These are phyloP conservation scores for Hibiscus tridactylites DNA, from an alignment of 345 rosid genomes.

Conservation along the genomic window DNA sequence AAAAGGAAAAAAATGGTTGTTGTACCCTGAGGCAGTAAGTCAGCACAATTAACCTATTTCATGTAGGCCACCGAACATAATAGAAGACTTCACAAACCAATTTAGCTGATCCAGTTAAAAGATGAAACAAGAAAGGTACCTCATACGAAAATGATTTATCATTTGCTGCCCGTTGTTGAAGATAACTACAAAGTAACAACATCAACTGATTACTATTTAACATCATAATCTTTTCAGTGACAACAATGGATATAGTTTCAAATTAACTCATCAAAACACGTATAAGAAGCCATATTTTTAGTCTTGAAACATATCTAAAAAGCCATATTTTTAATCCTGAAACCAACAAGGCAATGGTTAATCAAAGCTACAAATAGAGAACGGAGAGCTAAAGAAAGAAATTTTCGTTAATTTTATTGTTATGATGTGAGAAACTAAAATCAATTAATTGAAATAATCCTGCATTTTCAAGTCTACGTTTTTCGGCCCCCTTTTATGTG, in stretches of 20 bases:
- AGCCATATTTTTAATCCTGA: background rate
- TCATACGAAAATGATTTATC: conserved; percentile 84
- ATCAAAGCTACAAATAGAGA: background rate
- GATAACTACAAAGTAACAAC: conserved; percentile 58
- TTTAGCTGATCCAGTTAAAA: background rate
- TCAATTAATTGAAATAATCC: background rate
- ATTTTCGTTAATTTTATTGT: background rate
- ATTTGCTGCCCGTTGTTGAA: conserved; percentile 62
- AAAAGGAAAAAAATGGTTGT: background rate
- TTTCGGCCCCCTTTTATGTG: background rate
- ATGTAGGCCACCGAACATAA: background rate
- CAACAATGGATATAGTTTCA: background rate
- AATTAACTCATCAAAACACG: background rate
- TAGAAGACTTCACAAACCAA: background rate
- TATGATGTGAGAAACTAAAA: background rate
- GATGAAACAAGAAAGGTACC: conserved; percentile 34
- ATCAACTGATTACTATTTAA: conserved; percentile 5
- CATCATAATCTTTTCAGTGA: background rate
- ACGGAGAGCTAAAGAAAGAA: too few relatives aligned
- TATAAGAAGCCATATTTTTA: background rate
- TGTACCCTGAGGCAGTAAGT: background rate
- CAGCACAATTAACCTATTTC: background rate
- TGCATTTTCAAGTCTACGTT: background rate
- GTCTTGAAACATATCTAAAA: background rate
- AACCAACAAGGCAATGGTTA: background rate